Evolutionary conservation across 768 basidiomycete species (phyloP), one percentile per base, ranked within the genome.

Genomic region (Calocera viscosa): DNA sequence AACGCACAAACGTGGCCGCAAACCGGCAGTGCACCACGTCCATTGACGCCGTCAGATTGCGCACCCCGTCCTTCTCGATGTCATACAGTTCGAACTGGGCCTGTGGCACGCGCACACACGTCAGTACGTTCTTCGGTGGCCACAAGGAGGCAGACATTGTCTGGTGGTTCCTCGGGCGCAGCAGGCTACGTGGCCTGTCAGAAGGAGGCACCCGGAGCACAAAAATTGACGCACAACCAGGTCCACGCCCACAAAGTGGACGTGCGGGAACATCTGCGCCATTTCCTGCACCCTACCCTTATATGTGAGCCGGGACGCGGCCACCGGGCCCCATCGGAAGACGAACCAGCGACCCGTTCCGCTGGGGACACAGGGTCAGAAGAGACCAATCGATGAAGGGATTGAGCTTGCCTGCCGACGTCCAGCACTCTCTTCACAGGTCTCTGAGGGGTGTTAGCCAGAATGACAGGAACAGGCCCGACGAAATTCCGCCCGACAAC

Each of bases 311-410:
- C 30, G 14, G 53, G 53, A 32, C 30, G 30, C 26, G 53, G 53
- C 53, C 53, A 60, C 53, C 53, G 53, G 53, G 24, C 43, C 53
- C 24, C 26, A 32, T 16, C 24, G 10, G 30, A 60, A 60, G 30
- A 60, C 53, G 26, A 60, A 60, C 53, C 53, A 60, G 53, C 53
- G 53, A 60, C 53, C 53, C 30, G 53, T 60, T 32, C 53, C 53
- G 53, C 53, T 60, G 53, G 30, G 53, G 53, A 32, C 16, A 28
- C 43, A 47, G 43, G 26, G 53, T 26, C 53, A 28, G 30, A 12
- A 5, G 30, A 5, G 11, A 7, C 30, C 24, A 26, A 60, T 60
- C 26, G 53, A 60, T 32, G 30, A 26, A 60, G 2, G 2, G 53
- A 32, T 60, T 5, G 14, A 32, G 30, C 53, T 60, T 26, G 26